Conservation (phyloP, 225 moss, liverwort and hornwort genomes). For the Climacium dendroides region DNA sequence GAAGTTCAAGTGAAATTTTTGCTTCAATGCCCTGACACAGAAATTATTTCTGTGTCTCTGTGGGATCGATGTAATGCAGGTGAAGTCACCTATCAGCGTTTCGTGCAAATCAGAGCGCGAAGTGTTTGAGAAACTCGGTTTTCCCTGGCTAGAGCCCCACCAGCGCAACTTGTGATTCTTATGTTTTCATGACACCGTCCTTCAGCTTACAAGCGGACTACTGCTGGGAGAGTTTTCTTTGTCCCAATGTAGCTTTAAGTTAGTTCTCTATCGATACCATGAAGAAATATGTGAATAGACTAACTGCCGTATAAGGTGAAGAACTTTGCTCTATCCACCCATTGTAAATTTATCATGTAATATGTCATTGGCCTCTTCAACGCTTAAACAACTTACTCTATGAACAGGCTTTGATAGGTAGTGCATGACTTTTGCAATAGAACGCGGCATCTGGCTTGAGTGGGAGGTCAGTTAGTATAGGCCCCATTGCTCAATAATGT, state of each 20-base stretch:
- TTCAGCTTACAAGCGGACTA: not conserved
- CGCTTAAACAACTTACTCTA: not conserved
- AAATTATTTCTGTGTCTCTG: not conserved
- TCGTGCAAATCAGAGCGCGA: slow-evolving; percentile 74
- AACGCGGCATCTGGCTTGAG: not conserved
- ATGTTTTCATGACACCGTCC: not conserved
- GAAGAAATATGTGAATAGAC: not conserved
- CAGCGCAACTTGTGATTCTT: slow-evolving; percentile 71
- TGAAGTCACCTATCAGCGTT: slow-evolving; percentile 36
- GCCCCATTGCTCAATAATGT: not conserved
- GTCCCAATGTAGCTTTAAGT: not conserved
- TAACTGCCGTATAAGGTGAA: not conserved
- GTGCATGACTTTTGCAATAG: not conserved
- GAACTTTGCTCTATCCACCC: not conserved
- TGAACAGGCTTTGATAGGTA: not conserved
- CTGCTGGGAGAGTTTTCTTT: not conserved
- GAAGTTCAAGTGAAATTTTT: not conserved
- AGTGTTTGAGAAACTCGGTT: slow-evolving; percentile 70
- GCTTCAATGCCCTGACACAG: not conserved
- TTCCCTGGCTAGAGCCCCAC: slow-evolving; percentile 92
- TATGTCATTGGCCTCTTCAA: not conserved
- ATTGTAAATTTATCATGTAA: not conserved
- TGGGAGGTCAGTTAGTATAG: not conserved
- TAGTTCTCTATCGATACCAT: not conserved
- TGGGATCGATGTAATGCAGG: slow-evolving; percentile 19